Evolutionary conservation across 2,329 filamentous ascomycete genomes (phyloP).

Genomic region (Leptographium galeiforme): DNA sequence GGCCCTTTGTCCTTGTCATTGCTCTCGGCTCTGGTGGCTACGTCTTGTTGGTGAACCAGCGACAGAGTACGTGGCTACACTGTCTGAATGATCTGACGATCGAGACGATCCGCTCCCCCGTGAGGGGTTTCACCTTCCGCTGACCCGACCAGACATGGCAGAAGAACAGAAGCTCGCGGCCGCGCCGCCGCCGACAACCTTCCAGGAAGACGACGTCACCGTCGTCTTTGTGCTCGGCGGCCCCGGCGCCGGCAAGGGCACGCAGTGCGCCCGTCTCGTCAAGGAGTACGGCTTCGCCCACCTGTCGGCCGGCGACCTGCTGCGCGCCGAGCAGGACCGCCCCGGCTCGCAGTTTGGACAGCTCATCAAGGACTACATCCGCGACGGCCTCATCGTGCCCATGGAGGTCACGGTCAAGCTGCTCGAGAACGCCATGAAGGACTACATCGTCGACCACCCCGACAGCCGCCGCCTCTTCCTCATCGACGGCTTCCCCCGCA

Average conservation of each 20-base stretch:
- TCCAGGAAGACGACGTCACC: constrained; percentile 65
- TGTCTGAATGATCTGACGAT: no score
- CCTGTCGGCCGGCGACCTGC: constrained; percentile 81
- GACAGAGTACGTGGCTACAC: constrained; percentile 14
- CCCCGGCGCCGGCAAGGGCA: constrained; percentile 91
- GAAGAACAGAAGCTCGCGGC: neutral
- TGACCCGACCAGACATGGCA: constrained; percentile 3
- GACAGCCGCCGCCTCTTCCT: constrained; percentile 50
- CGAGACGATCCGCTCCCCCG: neutral
- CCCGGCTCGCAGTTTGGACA: constrained; percentile 78
- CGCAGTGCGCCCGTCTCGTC: constrained; percentile 83
- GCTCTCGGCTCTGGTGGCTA: constrained; percentile 35
- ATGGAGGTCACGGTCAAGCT: constrained; percentile 95
- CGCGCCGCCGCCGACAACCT: constrained; percentile 42
- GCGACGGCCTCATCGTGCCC: constrained; percentile 90
- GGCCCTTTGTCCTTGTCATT: constrained; percentile 41
- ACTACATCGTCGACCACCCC: constrained; percentile 39
- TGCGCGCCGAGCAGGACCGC: constrained; percentile 86
- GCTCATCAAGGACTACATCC: constrained; percentile 87
- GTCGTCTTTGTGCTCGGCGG: constrained; percentile 95
- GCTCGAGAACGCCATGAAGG: constrained; percentile 84
- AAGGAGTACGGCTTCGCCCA: constrained; percentile 82
- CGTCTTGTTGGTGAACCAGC: constrained; percentile 33
- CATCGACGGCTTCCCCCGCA: constrained; percentile 77
- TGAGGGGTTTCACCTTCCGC: neutral